These are phyloP conservation scores for Nadsonia commutata DNA, from an alignment of 1,139 yeast genomes.

Conservation along the genomic window DNA sequence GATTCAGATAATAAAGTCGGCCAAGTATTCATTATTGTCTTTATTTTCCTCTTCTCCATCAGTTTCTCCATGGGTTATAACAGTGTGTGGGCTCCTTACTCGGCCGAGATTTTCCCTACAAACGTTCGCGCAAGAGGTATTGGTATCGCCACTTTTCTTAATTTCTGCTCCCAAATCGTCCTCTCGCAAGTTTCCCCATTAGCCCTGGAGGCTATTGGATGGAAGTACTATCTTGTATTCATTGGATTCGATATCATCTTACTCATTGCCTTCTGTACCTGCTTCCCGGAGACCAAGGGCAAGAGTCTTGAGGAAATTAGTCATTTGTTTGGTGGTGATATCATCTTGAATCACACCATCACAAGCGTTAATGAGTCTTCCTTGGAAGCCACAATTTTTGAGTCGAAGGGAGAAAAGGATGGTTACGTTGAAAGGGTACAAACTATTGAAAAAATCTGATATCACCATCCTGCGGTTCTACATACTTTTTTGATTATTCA, in stretches of 20 bases:
- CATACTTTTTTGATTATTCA: no score
- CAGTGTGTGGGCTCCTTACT: constrained; percentile 64
- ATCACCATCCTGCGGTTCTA: no score
- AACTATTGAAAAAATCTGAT: no score
- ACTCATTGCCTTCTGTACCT: constrained; percentile 21
- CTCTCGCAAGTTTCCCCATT: constrained; percentile 38
- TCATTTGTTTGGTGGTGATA: constrained; percentile 7
- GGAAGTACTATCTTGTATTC: constrained; percentile 21
- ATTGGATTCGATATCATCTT: constrained; percentile 16
- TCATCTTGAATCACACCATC: no score
- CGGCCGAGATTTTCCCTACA: constrained; percentile 66
- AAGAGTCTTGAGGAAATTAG: constrained; percentile 32
- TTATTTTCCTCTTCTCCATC: constrained; percentile 64
- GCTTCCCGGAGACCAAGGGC: constrained; percentile 32
- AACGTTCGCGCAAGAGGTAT: constrained; percentile 68
- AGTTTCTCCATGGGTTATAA: constrained; percentile 83
- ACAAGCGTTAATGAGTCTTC: no score
- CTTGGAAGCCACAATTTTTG: no score
- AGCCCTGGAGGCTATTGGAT: constrained; percentile 24
- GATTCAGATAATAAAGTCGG: constrained; percentile 25
- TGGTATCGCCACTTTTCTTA: constrained; percentile 58
- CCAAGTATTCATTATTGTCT: constrained; percentile 63
- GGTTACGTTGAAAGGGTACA: no score
- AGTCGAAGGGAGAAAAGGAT: no score
- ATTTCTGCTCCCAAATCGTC: constrained; percentile 69